A percentile compares a stretch with the other conserved stretches of the same genome.
phyloP scores from a whole-genome alignment of 2,329 filamentous ascomycete genomes.

The Xylariaceae sp. region DNA sequence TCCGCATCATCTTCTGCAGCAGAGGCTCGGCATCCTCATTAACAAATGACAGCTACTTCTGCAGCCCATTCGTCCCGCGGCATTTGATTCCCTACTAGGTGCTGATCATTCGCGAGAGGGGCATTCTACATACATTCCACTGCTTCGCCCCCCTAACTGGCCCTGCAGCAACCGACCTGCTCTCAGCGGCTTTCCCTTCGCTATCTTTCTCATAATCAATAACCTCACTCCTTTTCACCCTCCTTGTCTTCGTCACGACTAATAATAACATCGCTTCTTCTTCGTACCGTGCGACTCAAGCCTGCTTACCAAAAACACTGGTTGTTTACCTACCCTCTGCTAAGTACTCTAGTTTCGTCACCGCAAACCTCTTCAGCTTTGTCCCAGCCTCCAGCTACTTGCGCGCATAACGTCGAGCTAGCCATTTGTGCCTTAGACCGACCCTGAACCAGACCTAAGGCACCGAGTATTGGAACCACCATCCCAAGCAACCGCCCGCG shows the following conservation, averaged over 20 bases:
- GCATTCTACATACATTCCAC: conserved; percentile 27
- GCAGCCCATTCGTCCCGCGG: background rate
- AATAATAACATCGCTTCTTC: background rate
- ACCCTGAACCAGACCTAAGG: background rate
- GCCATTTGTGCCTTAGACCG: background rate
- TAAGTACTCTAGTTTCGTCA: background rate
- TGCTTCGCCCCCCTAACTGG: conserved; percentile 19
- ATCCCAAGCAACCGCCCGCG: background rate
- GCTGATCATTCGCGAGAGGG: conserved; percentile 27
- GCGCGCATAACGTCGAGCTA: background rate
- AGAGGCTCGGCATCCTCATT: conserved; percentile 9
- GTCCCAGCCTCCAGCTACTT: background rate
- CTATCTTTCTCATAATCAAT: conserved; percentile 11
- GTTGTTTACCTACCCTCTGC: background rate
- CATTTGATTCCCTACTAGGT: background rate
- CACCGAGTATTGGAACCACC: conserved; percentile 4
- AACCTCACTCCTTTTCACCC: conserved; percentile 1
- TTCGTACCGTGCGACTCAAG: conserved; percentile 1
- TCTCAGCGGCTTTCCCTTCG: background rate
- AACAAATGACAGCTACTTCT: background rate
- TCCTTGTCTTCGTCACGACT: background rate
- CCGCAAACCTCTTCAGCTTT: background rate
- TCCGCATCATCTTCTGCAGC: background rate
- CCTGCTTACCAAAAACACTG: background rate
- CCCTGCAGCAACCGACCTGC: conserved; percentile 5